phyloP scores from a whole-genome alignment of 768 basidiomycete genomes.

The Russula sp. region DNA sequence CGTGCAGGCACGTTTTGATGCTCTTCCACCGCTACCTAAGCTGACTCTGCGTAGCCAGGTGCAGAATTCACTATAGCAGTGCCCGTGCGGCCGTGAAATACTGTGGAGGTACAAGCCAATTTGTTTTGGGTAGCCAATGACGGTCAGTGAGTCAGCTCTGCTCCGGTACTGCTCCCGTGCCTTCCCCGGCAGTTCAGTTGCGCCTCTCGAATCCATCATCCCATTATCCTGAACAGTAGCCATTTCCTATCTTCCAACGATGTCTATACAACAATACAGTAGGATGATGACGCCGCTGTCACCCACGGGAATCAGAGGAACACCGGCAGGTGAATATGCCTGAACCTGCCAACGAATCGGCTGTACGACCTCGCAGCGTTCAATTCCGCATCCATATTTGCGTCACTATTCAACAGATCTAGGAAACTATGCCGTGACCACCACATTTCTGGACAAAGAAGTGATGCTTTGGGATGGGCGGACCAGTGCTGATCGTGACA shows the following conservation, averaged over 20 bases:
- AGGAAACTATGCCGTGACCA: conserved; percentile 5
- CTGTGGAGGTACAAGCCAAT: neutral
- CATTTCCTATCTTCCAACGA: neutral
- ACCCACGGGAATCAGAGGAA: neutral
- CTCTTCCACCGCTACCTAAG: conserved; percentile 4
- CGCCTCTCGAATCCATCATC: neutral
- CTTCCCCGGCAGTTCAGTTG: neutral
- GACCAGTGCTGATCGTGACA: conserved; percentile 18
- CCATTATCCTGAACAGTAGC: neutral
- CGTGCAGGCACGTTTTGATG: conserved; percentile 39
- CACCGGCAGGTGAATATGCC: neutral
- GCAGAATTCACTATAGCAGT: neutral
- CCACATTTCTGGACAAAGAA: neutral
- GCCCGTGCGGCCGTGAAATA: neutral
- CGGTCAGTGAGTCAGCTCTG: neutral
- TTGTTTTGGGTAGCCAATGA: neutral
- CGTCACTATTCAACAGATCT: neutral
- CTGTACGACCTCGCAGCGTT: neutral
- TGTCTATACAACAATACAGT: neutral
- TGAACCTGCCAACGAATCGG: neutral
- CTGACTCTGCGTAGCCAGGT: neutral
- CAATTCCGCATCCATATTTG: neutral
- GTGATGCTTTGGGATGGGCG: conserved; percentile 18
- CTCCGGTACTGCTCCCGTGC: neutral
- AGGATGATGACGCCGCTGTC: neutral